These are phyloP conservation scores for Macrolepiota albuminosa DNA, from an alignment of 768 basidiomycete species.

Conservation along the genomic window DNA sequence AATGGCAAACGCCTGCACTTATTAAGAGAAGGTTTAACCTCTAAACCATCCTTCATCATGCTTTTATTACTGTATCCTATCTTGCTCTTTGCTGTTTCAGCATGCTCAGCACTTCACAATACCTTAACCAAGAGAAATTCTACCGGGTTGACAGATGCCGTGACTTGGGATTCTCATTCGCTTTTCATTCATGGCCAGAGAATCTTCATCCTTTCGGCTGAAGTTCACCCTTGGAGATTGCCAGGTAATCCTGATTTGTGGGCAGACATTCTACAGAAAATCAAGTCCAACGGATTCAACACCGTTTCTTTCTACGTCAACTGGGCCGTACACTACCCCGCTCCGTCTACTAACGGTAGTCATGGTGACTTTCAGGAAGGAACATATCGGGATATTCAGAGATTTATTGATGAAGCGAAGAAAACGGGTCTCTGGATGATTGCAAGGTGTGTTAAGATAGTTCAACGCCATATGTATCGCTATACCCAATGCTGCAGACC, in stretches of 20 bases:
- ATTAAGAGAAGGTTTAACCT: neutral
- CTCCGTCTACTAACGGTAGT: constrained; percentile 36
- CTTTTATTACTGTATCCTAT: neutral
- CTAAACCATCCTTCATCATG: constrained; percentile 4
- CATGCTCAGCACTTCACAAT: constrained; percentile 4
- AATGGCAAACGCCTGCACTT: neutral
- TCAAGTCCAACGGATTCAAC: constrained; percentile 59
- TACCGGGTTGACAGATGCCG: constrained; percentile 41
- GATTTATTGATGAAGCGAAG: constrained; percentile 47
- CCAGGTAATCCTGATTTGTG: constrained; percentile 48
- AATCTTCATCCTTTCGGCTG: constrained; percentile 55
- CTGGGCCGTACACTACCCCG: constrained; percentile 54
- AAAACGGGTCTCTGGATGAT: constrained; percentile 54
- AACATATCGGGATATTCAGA: constrained; percentile 48
- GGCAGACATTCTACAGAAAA: constrained; percentile 58
- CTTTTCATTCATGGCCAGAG: constrained; percentile 54
- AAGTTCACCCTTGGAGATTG: constrained; percentile 58
- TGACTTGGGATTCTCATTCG: constrained; percentile 59
- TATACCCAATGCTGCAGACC: constrained; percentile 25
- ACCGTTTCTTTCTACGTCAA: constrained; percentile 56
- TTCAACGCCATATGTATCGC: neutral
- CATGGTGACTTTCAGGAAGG: constrained; percentile 43
- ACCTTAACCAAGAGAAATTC: constrained; percentile 25
- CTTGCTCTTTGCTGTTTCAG: constrained; percentile 6
- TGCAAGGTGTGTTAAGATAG: constrained; percentile 31